A percentile compares a stretch with the other conserved stretches of the same genome.
Evolutionary conservation across 1,284 basidiomycete genomes (phyloP).

Genomic region (Apiotrichum laibachii): DNA sequence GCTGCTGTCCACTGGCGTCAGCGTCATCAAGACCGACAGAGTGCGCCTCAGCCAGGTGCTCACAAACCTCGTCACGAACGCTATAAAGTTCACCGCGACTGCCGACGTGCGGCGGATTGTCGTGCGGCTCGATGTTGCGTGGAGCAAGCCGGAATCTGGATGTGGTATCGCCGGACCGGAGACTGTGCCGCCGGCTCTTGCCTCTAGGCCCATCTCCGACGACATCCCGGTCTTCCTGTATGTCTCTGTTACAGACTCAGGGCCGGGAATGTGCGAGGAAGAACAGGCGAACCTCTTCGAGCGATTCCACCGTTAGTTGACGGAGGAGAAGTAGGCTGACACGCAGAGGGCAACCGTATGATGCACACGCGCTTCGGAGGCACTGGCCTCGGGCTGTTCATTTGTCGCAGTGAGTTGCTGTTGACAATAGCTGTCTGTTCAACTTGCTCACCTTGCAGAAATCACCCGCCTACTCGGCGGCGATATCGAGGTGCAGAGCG

Average conservation of each 20-base stretch:
- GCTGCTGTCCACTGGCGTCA: slow-evolving; percentile 16
- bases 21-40: slow-evolving; percentile 31
- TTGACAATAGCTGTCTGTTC: slow-evolving; percentile 2
- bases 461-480: slow-evolving; percentile 36
- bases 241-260: slow-evolving; percentile 31
- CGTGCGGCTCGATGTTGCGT: slow-evolving; percentile 33
- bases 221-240: slow-evolving; percentile 24
- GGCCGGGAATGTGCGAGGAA: slow-evolving; percentile 31
- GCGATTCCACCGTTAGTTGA: slow-evolving; percentile 18
- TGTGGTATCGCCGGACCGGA: background rate
- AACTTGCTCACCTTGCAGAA: slow-evolving; percentile 7
- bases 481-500: slow-evolving; percentile 31
- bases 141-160: no score
- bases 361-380: slow-evolving; percentile 40
- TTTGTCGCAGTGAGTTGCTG: slow-evolving; percentile 23
- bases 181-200: background rate
- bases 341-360: slow-evolving; percentile 28
- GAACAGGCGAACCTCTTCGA: slow-evolving; percentile 32
- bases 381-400: slow-evolving; percentile 40
- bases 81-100: slow-evolving; percentile 30
- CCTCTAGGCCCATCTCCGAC: background rate
- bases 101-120: slow-evolving; percentile 25
- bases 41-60: slow-evolving; percentile 39
- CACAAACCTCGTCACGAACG: slow-evolving; percentile 32
- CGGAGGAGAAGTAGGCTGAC: background rate